These are phyloP conservation scores for Oemleria cerasiformis DNA, from an alignment of 306 rosid genomes.

Conservation along the genomic window DNA sequence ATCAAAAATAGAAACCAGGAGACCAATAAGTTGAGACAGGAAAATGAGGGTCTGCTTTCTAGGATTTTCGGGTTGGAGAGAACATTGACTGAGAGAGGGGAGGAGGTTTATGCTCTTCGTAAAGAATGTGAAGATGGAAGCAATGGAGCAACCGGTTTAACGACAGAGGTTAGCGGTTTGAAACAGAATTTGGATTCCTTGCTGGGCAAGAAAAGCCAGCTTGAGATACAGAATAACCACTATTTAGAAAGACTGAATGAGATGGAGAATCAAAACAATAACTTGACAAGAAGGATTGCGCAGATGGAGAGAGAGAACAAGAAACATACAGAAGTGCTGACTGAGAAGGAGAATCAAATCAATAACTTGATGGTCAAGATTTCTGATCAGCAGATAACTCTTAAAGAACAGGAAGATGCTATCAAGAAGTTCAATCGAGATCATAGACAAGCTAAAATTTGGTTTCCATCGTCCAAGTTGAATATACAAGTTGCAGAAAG, in stretches of 20 bases:
- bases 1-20: constrained; percentile 23
- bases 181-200: constrained; percentile 42
- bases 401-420: constrained; percentile 35
- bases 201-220: constrained; percentile 38
- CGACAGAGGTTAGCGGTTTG: constrained; percentile 28
- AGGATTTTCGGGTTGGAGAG: constrained; percentile 15
- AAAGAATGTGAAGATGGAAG: constrained; percentile 17
- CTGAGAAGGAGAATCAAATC: constrained; percentile 11
- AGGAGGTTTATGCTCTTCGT: constrained; percentile 24
- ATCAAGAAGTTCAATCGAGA: constrained; percentile 24
- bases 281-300: too few species aligned
- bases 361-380: constrained; percentile 32
- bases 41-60: constrained; percentile 8
- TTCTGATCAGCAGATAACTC: constrained; percentile 37
- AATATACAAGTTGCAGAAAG: constrained; percentile 36
- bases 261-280: too few species aligned
- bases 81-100: constrained; percentile 32
- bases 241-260: too few species aligned
- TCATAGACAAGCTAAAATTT: constrained; percentile 16
- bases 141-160: constrained; percentile 36
- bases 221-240: constrained; percentile 22
- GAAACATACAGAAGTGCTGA: not conserved
- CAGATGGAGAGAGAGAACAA: constrained; percentile 29
- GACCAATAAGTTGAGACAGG: constrained; percentile 15
- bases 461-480: constrained; percentile 22